Base-by-base conservation (phyloP, 2,329 filamentous ascomycete genomes). In the Botrytis elliptica region DNA sequence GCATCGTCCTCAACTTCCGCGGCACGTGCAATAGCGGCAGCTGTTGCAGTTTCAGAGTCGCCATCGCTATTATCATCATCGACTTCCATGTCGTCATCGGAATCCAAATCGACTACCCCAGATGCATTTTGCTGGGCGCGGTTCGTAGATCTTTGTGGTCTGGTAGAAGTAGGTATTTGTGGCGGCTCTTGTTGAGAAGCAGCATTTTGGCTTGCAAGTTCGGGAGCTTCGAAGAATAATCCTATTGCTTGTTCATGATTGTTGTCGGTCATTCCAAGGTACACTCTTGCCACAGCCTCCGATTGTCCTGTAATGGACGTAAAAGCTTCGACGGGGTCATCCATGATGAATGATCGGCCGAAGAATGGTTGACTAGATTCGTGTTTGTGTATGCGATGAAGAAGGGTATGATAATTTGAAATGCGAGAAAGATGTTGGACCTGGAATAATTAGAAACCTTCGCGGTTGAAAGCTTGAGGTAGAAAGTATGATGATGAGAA, bases 211-310 rank as follows among this genome's bases (percentile, higher is more conserved):
- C 77, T 73, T 78, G 77, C 89, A 75, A 91, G 88, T 66, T 95
- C 94, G 62, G 92, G 93, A 81, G 92, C 96, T 80, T 97, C 94
- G 82, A 94, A 98, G 84, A 91, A 99, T 20, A 98, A 90, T 80
- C 93, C 90, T 79, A 98, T 91, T 40, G 96, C 96, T 80, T 95
- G 92, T 82, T 94, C 90, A 70, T 95, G 85, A 81, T 97, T 92
- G 79, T 91, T 91, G 78, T 93, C 92, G n/a, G 94, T 91, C 81
- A 99, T 88, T 78, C 92, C 88, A 66, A 98, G 88, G 83, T 97
- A 97, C 78, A 93, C 92, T 75, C 89, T 88, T 44, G 95, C 96
- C 76, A 95, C 89, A 77, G 91, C 87, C 42, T 91, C 87, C 75
- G 87, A 89, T 74, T 92, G 89, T 78, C 90, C 91, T 57, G 96